These are phyloP conservation scores for Lignosus rhinocerotis DNA, from an alignment of 1,284 basidiomycete species.

Conservation along the genomic window DNA sequence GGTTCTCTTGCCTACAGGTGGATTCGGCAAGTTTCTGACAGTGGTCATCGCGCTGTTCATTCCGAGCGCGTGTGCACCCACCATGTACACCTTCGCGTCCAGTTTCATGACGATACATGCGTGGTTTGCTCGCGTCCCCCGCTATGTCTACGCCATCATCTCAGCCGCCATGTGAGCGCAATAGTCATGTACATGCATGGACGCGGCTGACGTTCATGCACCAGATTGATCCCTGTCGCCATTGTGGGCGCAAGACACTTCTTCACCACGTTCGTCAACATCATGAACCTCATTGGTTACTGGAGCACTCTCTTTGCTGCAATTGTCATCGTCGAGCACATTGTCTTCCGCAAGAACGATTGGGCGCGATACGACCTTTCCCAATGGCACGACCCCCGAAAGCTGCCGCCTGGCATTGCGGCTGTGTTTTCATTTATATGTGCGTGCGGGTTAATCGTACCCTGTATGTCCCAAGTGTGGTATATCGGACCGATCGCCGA, in stretches of 20 bases:
- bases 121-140: constrained; percentile 58
- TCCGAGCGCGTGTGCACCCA: constrained; percentile 64
- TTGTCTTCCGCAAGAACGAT: constrained; percentile 50
- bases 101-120: constrained; percentile 70
- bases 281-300: constrained; percentile 62
- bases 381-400: constrained; percentile 41
- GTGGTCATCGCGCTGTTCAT: constrained; percentile 57
- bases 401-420: constrained; percentile 48
- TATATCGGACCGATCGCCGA: constrained; percentile 51
- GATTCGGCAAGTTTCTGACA: constrained; percentile 61
- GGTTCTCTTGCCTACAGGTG: constrained; percentile 45
- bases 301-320: constrained; percentile 56
- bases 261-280: constrained; percentile 56
- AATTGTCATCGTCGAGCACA: constrained; percentile 58
- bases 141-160: constrained; percentile 71
- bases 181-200: no score
- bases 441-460: constrained; percentile 53
- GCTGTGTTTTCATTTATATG: constrained; percentile 51
- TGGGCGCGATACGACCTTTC: constrained; percentile 37
- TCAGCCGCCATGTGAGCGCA: constrained; percentile 64
- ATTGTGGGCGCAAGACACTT: constrained; percentile 62
- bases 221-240: constrained; percentile 57
- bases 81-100: constrained; percentile 77
- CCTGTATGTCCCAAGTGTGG: constrained; percentile 64
- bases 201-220: neutral